These are phyloP conservation scores for Cytospora leucostoma DNA, from an alignment of 2,329 filamentous ascomycete genomes.

Conservation along the genomic window DNA sequence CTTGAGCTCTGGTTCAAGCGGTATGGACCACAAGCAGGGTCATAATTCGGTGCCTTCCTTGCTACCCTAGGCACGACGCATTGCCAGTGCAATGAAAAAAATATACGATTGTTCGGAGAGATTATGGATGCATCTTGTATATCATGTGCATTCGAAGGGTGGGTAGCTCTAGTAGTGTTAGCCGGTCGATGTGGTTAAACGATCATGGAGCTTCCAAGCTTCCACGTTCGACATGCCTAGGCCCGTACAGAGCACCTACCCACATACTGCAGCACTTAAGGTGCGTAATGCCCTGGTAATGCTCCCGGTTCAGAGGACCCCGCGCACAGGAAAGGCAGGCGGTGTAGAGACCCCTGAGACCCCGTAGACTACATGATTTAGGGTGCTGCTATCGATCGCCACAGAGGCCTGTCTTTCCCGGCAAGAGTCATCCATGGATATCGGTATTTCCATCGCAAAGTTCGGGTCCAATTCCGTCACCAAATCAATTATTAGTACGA, in stretches of 20 bases:
- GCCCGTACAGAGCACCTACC: not conserved
- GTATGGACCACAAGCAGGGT: slow-evolving; percentile 15
- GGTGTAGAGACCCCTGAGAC: slow-evolving; percentile 5
- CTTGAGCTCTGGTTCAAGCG: slow-evolving; percentile 15
- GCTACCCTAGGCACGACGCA: slow-evolving; percentile 1
- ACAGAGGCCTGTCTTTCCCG: slow-evolving; percentile 1
- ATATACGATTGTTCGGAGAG: not conserved
- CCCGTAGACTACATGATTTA: slow-evolving; percentile 2
- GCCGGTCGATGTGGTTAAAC: not conserved
- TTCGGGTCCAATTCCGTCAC: not conserved
- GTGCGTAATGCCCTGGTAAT: not conserved
- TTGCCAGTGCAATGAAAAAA: not conserved
- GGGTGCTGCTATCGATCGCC: not conserved
- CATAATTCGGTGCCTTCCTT: slow-evolving; percentile 13
- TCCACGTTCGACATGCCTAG: not conserved
- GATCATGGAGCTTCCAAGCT: not conserved
- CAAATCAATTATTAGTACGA: not conserved
- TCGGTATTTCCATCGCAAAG: not conserved
- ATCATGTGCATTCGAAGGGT: not conserved
- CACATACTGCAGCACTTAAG: not conserved
- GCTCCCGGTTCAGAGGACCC: not conserved
- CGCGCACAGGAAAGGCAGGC: slow-evolving; percentile 14
- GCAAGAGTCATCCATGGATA: slow-evolving; percentile 16
- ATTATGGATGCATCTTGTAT: slow-evolving; percentile 14
- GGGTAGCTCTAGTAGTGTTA: not conserved